Base-by-base conservation (phyloP, 495 filamentous ascomycete species). In the Penicillium lividum region DNA sequence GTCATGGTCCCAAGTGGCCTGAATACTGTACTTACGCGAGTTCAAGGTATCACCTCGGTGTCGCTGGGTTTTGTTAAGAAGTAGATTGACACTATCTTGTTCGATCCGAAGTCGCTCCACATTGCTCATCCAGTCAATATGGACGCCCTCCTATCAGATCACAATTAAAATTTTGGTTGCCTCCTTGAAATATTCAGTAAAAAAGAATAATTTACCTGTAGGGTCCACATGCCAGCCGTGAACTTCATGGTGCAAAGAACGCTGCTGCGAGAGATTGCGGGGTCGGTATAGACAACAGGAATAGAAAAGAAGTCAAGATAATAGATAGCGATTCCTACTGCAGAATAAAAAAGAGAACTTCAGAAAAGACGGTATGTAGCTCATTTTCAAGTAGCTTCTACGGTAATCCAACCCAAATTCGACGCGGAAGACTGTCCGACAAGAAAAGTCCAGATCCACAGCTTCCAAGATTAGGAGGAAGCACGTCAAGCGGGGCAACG, bases 41-140 rank as follows among this genome's bases (percentile, higher is more conserved):
- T 88, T 88, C 28, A 88, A 53, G 4, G 82, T 83, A 63, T 87
- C 82, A 27, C 81, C 81, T 49, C 85, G 77, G 47, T 74, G 70
- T 51, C 70, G 64, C 64, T 77, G 76, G 47, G 68, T 58, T 52
- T 78, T 78, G 56, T 78, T 78, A 53, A 78, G 43, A 22, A 76
- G 58, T 25, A 78, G 53, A 52, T 73, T 60, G n/a, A 75, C 76
- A 0, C 64, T 60, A 31, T 78, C 69, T 8, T 70, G 60, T 48
- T 77, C 64, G 27, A 75, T 52, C 11, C 57, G 53, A 43, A 75
- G 46, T 57, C 76, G 63, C 58, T 78, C 76, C n/a, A 78, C 73
- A 56, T 78, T 78, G 66, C 68, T 76, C 74, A 77, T 77, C 75
- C 74, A 78, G 54, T 78, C 74, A 42, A 78, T 78, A n/a, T 27